Evolutionary conservation across 1,139 yeast genomes (phyloP), one percentile per base, ranked within the genome.

Genomic region (Sugiyamaella paludigena): DNA sequence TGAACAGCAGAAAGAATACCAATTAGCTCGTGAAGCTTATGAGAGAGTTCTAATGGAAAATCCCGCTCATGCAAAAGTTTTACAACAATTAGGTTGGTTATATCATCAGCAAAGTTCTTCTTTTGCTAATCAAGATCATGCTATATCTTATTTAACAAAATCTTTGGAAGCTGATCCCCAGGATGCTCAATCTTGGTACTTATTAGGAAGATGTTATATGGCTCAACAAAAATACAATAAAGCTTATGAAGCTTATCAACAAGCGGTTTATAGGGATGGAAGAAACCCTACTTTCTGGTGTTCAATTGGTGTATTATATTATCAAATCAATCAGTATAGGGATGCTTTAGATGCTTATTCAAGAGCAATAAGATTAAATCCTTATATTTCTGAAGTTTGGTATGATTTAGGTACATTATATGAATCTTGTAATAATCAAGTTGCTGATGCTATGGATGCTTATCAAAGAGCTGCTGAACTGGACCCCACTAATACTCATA

Each of bases 231-330:
- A 91, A 67, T 92, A 89, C 72, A 85, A 92, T 58, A 91, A 94
- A 45, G 98, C 98, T 2, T 92, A 92, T 69, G 98, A 92, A 66
- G 95, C 98, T 0, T 92, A 92, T 78, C 98, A 92, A 72, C 98
- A 91, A 67, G 98, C 98, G 7, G 98, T 92, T 49, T 92, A 92
- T 68, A 80, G 97, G 54, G 98, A 92, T 67, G 85, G 95, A 30
- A 79, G 97, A 65, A 92, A 92, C 67, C 98, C 98, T 50, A 92
- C 97, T 1, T 92, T 92, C 73, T 92, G 98, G 98, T 92, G 98
- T 68, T 88, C 96, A 29, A 92, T 92, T 64, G 98, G 98, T 66
- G 98, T 92, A 9, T 76, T 92, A 53, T 92, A 92, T 72, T 92
- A 91, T 69, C 97, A 92, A 70, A 91, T 92, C 54, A 83, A 94